Percentiles rank a stretch among this genome's conserved stretches.
These are phyloP conservation scores for Yamadazyma nakazawae DNA, from an alignment of 805 yeast genomes.

Conservation along the genomic window DNA sequence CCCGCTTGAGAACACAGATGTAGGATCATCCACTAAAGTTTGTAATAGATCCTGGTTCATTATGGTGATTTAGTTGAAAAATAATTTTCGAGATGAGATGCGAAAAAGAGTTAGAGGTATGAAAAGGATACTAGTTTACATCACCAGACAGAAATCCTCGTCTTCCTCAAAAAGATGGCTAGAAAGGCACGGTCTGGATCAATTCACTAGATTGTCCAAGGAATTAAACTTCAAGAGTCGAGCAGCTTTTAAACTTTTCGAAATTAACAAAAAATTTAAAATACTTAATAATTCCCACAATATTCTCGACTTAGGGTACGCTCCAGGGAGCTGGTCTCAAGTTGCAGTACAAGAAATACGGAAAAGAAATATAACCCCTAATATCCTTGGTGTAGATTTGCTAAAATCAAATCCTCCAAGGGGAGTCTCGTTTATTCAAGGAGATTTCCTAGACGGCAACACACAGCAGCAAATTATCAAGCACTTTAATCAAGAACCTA, in stretches of 20 bases:
- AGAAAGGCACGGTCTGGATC: slow-evolving; percentile 63
- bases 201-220: slow-evolving; percentile 64
- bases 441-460: slow-evolving; percentile 33
- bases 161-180: slow-evolving; percentile 72
- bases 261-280: slow-evolving; percentile 62
- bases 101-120: slow-evolving; percentile 1
- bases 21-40: slow-evolving; percentile 15
- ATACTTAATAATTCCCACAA: slow-evolving; percentile 53
- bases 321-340: slow-evolving; percentile 95
- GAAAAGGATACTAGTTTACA: not conserved
- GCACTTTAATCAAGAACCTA: slow-evolving; percentile 38
- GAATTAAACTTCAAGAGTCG: slow-evolving; percentile 65
- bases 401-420: slow-evolving; percentile 33
- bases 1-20: slow-evolving; percentile 7
- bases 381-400: slow-evolving; percentile 69
- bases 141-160: not conserved
- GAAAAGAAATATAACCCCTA: slow-evolving; percentile 32
- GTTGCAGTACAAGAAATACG: slow-evolving; percentile 54
- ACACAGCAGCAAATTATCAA: slow-evolving; percentile 58
- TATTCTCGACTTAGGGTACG: slow-evolving; percentile 86
- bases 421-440: slow-evolving; percentile 37
- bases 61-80: not conserved
- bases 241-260: slow-evolving; percentile 86
- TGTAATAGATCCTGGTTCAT: slow-evolving; percentile 7
- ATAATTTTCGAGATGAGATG: slow-evolving; percentile 13